A percentile compares a stretch with the other conserved stretches of the same genome.
These are phyloP conservation scores for Macrophomina phaseolina DNA, from an alignment of 2,329 filamentous ascomycete genomes.

Conservation along the genomic window DNA sequence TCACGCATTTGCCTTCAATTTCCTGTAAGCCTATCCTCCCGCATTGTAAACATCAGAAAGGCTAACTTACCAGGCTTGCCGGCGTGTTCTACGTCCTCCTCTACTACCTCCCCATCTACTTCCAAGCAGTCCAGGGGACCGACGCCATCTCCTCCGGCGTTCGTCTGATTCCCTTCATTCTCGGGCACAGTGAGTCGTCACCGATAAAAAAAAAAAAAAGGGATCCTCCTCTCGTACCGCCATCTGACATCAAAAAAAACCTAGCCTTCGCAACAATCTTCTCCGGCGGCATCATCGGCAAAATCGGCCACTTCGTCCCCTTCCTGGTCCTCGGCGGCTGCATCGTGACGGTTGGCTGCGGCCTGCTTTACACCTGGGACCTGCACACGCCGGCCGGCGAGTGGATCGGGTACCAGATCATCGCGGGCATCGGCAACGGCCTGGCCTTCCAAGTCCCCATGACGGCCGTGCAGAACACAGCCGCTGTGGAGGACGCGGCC, in stretches of 20 bases:
- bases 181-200: slow-evolving; percentile 35
- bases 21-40: slow-evolving; percentile 28
- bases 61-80: neutral
- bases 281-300: slow-evolving; percentile 40
- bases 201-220: neutral
- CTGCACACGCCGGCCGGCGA: slow-evolving; percentile 27
- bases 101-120: slow-evolving; percentile 50
- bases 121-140: slow-evolving; percentile 51
- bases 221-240: too few species aligned
- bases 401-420: slow-evolving; percentile 42
- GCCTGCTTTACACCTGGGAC: slow-evolving; percentile 36
- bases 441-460: slow-evolving; percentile 31
- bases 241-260: neutral
- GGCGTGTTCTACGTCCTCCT: slow-evolving; percentile 33
- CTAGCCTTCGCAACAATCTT: slow-evolving; percentile 35
- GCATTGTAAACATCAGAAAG: neutral
- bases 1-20: slow-evolving; percentile 33
- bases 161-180: slow-evolving; percentile 39
- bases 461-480: slow-evolving; percentile 28
- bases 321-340: slow-evolving; percentile 44
- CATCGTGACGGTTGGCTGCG: slow-evolving; percentile 38
- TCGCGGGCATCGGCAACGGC: slow-evolving; percentile 34
- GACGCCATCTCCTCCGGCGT: slow-evolving; percentile 46
- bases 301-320: slow-evolving; percentile 50
- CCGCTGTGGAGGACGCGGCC: slow-evolving; percentile 26